Conservation (phyloP, 2,329 filamentous ascomycete genomes). For the Sporothrix phasma region DNA sequence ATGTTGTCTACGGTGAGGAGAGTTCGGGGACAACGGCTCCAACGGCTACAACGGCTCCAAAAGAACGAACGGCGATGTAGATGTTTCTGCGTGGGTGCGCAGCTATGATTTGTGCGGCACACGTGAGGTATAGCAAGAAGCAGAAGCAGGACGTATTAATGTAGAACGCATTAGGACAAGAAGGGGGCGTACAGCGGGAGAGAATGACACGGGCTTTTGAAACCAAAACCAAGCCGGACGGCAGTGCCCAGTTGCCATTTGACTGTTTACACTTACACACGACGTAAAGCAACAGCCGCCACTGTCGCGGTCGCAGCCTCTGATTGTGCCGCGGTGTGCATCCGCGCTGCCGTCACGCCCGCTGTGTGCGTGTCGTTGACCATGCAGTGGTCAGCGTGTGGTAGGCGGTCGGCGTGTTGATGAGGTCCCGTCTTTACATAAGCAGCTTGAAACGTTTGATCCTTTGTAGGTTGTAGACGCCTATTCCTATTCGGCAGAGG, state of each 20-base stretch:
- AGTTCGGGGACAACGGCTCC: neutral
- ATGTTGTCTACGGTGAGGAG: neutral
- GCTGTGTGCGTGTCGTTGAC: slow-evolving; percentile 8
- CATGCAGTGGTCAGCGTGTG: neutral
- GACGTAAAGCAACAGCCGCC: neutral
- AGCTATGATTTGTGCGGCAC: too few species aligned
- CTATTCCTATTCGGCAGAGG: too few species aligned
- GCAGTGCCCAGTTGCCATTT: neutral
- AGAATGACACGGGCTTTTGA: neutral
- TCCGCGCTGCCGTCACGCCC: neutral
- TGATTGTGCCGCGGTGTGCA: neutral
- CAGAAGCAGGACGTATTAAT: neutral
- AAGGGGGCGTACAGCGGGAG: neutral
- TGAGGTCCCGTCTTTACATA: neutral
- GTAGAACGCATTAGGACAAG: neutral
- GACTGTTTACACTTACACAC: neutral
- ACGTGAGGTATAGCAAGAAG: neutral
- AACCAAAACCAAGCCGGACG: neutral
- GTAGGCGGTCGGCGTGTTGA: slow-evolving; percentile 7
- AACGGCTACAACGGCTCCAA: neutral
- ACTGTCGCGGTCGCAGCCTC: neutral
- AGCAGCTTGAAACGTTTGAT: too few species aligned
- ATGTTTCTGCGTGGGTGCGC: neutral
- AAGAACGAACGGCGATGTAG: too few species aligned
- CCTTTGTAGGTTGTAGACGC: too few species aligned